Percentiles rank a stretch among this genome's conserved stretches.
phyloP scores from a whole-genome alignment of 768 basidiomycete genomes.

The Paxillus involutus region DNA sequence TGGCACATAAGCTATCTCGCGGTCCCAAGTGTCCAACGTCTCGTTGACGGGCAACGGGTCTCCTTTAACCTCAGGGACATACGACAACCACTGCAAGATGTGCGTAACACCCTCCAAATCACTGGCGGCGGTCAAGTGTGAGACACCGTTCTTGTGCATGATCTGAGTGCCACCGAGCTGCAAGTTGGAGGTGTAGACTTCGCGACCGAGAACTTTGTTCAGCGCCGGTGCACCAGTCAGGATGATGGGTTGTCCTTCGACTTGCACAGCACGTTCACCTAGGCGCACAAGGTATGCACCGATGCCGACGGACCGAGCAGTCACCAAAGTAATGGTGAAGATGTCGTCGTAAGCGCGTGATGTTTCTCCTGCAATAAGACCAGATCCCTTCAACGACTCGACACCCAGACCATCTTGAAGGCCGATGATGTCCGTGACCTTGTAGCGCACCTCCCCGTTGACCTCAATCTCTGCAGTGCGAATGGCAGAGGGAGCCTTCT shows the following conservation, averaged over 20 bases:
- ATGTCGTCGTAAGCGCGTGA: constrained; percentile 99
- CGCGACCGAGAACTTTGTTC: constrained; percentile 98
- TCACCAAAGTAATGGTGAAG: constrained; percentile 98
- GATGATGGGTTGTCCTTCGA: constrained; percentile 99
- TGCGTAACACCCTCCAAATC: constrained; percentile 95
- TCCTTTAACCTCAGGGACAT: constrained; percentile 83
- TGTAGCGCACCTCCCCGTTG: constrained; percentile 84
- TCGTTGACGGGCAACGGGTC: constrained; percentile 78
- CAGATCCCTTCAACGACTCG: constrained; percentile 93
- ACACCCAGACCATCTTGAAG: constrained; percentile 97
- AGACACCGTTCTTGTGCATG: constrained; percentile 99
- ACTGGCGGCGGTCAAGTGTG: constrained; percentile 91
- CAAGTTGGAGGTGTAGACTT: constrained; percentile 97
- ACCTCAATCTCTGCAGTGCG: constrained; percentile 84
- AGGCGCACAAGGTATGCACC: constrained; percentile 98
- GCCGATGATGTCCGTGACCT: constrained; percentile 96
- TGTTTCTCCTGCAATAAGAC: constrained; percentile 97
- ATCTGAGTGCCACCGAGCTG: constrained; percentile 99
- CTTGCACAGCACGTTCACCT: constrained; percentile 96
- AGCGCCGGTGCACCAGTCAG: constrained; percentile 95
- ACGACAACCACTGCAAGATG: constrained; percentile 93
- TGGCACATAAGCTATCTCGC: constrained; percentile 84
- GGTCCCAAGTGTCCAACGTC: constrained; percentile 82
- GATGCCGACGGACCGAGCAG: constrained; percentile 97
- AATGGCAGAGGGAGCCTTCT: constrained; percentile 77